Evolutionary conservation across 495 filamentous ascomycete genomes (phyloP).

Genomic region (Hyaloscypha hepaticicola): DNA sequence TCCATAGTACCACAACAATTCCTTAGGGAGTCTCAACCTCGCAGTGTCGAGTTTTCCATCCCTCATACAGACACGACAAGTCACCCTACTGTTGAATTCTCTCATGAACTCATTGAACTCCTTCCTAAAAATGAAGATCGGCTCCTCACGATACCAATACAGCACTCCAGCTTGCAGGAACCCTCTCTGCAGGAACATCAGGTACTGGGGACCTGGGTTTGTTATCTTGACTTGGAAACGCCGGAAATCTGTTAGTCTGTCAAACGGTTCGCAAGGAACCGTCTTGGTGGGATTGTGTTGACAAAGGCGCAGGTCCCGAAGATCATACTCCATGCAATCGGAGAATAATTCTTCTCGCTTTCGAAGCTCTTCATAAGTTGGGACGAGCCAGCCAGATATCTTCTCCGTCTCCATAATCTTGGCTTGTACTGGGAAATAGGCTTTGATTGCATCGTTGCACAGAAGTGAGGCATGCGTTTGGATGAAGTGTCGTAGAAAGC

Average conservation of each 20-base stretch:
- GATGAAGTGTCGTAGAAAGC: neutral
- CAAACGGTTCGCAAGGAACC: neutral
- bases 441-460: neutral
- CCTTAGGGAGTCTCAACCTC: neutral
- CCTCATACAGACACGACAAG: neutral
- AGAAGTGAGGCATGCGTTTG: neutral
- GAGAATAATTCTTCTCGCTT: neutral
- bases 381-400: neutral
- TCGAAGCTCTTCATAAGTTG: neutral
- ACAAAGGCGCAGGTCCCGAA: neutral
- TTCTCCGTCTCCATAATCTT: neutral
- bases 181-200: constrained; percentile 7
- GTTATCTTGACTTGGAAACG: neutral
- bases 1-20: neutral
- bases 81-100: neutral
- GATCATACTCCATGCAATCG: neutral
- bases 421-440: neutral
- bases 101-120: neutral
- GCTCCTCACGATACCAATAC: neutral
- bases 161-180: neutral
- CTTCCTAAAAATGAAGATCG: neutral
- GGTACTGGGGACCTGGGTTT: neutral
- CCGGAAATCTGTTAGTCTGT: neutral
- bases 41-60: neutral
- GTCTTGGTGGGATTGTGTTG: neutral